Conservation (phyloP, 305 asterid genomes). For the Fraxinus ornus region DNA sequence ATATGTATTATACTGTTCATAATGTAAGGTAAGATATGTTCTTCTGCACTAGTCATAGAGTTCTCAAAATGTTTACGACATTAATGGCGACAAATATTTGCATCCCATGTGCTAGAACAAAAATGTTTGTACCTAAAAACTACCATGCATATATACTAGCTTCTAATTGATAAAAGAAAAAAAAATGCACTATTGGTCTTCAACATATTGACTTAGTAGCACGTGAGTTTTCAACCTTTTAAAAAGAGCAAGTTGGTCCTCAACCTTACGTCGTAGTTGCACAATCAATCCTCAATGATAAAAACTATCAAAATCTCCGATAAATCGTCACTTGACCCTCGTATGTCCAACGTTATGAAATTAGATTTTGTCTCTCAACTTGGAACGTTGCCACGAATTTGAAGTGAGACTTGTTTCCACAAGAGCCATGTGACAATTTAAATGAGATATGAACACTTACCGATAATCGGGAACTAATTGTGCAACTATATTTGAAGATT, state of each 20-base stretch:
- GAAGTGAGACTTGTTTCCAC: background rate
- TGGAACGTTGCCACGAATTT: background rate
- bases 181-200: background rate
- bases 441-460: background rate
- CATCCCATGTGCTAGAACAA: background rate
- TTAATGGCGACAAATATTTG: background rate
- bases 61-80: background rate
- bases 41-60: background rate
- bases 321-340: background rate
- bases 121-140: background rate
- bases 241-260: background rate
- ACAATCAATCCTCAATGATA: background rate
- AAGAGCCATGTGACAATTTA: background rate
- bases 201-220: background rate
- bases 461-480: background rate
- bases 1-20: background rate
- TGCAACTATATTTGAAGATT: background rate
- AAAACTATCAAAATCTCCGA: background rate
- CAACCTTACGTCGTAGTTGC: background rate
- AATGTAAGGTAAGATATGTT: background rate
- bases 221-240: background rate
- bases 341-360: background rate
- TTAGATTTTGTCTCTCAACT: background rate
- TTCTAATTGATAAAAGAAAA: background rate
- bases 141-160: background rate